A percentile compares a stretch with the other conserved stretches of the same genome.
Conservation (phyloP, 495 filamentous ascomycete genomes). For the Pseudoneurospora amorphoporcata region DNA sequence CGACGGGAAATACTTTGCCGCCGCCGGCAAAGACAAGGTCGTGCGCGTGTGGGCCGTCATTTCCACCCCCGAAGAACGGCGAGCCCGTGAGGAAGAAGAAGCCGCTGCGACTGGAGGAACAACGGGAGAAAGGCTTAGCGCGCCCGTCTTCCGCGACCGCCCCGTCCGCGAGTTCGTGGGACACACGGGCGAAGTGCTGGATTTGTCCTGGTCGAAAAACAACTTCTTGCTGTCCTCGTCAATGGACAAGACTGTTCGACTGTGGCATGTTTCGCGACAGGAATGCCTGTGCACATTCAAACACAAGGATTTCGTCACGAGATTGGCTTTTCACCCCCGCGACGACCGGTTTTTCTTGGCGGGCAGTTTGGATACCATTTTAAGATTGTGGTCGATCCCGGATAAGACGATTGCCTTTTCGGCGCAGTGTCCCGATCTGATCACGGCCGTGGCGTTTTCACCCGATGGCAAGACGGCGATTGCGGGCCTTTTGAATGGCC, state of each 20-base stretch:
- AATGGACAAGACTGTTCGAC: slow-evolving; percentile 94
- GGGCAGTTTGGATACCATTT: slow-evolving; percentile 83
- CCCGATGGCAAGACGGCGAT: slow-evolving; percentile 87
- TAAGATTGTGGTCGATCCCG: slow-evolving; percentile 93
- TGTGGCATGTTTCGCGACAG: slow-evolving; percentile 81
- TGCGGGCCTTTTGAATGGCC: slow-evolving; percentile 74
- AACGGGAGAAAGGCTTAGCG: slow-evolving; percentile 57
- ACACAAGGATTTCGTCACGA: slow-evolving; percentile 92
- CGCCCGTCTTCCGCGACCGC: slow-evolving; percentile 79
- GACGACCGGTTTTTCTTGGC: slow-evolving; percentile 97
- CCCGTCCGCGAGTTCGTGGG: slow-evolving; percentile 72
- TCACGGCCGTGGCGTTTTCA: slow-evolving; percentile 88
- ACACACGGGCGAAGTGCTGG: slow-evolving; percentile 79
- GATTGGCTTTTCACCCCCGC: slow-evolving; percentile 85
- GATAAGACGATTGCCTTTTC: slow-evolving; percentile 91
- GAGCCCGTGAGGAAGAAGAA: slow-evolving; percentile 59
- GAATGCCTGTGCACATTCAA: slow-evolving; percentile 95
- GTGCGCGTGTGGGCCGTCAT: slow-evolving; percentile 90
- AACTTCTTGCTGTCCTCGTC: slow-evolving; percentile 94
- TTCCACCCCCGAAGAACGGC: slow-evolving; percentile 67
- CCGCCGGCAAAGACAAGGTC: slow-evolving; percentile 75
- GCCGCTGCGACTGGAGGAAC: slow-evolving; percentile 32
- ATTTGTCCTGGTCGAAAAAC: slow-evolving; percentile 98
- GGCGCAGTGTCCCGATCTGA: slow-evolving; percentile 71
- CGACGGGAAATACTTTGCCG: slow-evolving; percentile 84